Conservation (phyloP, 306 rosid species). For the Castanea mollissima region DNA sequence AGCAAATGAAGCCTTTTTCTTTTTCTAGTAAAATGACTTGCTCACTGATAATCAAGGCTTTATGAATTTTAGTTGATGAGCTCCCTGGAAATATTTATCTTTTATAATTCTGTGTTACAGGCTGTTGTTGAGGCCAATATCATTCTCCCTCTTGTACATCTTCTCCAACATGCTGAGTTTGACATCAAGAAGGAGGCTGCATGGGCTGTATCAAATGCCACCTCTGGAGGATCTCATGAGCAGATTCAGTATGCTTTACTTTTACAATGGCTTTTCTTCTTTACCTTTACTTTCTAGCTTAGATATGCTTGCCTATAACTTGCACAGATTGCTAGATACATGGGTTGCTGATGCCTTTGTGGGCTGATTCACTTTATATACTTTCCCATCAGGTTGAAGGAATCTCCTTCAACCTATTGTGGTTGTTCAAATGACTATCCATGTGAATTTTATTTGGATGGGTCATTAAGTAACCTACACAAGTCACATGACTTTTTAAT, state of each 20-base stretch:
- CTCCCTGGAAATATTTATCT: not conserved
- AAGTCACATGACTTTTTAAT: too few species aligned
- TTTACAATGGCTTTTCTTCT: not conserved
- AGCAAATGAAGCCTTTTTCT: not conserved
- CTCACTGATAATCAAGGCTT: not conserved
- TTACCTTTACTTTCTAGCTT: not conserved
- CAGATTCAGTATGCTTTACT: constrained; percentile 57
- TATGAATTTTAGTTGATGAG: not conserved
- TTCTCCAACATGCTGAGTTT: constrained; percentile 63
- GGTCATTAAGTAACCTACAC: too few species aligned
- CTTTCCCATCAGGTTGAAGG: not conserved
- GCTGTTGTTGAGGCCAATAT: constrained; percentile 62
- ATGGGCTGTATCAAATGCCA: constrained; percentile 74
- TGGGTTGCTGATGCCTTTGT: not conserved
- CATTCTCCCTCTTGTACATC: constrained; percentile 52
- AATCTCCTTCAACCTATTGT: too few species aligned
- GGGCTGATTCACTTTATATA: not conserved
- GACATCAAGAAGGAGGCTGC: constrained; percentile 80
- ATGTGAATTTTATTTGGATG: too few species aligned
- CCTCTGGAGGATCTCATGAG: constrained; percentile 67
- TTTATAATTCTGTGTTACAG: constrained; percentile 31
- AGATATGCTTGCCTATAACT: not conserved
- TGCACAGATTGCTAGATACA: not conserved
- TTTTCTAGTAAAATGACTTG: not conserved
- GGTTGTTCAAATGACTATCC: too few species aligned